phyloP scores from a whole-genome alignment of 164 flowering plant species.

The Berberis thunbergii region DNA sequence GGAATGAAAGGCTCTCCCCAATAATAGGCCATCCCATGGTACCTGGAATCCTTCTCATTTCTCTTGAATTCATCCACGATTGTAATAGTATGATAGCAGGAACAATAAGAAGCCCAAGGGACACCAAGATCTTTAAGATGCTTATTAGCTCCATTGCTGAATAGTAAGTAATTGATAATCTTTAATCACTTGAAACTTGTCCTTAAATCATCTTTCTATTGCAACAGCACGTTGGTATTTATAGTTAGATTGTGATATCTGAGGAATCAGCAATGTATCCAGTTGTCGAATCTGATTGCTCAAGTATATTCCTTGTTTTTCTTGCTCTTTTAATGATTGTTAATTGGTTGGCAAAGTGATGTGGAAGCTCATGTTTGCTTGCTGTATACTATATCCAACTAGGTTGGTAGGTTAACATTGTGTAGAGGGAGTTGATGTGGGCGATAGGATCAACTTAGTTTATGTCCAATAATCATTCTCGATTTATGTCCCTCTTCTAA shows the following conservation, averaged over 20 bases:
- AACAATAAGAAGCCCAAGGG: constrained; percentile 10
- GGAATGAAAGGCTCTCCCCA: constrained; percentile 51
- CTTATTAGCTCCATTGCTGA: constrained; percentile 18
- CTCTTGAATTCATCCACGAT: constrained; percentile 31
- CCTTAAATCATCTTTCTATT: not conserved
- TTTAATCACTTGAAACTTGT: no score
- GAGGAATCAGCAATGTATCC: not conserved
- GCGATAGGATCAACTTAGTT: no score
- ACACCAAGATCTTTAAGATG: constrained; percentile 8
- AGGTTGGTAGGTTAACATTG: no score
- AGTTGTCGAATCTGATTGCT: not conserved
- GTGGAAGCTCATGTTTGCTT: no score
- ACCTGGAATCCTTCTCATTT: constrained; percentile 44
- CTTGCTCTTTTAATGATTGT: not conserved
- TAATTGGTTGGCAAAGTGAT: no score
- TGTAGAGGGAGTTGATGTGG: no score
- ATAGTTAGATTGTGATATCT: no score
- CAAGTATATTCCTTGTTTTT: not conserved
- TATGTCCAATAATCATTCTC: no score
- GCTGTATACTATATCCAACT: no score
- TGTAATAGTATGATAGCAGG: constrained; percentile 14
- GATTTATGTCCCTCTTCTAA: no score
- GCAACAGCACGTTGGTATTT: no score
- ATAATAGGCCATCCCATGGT: constrained; percentile 57
- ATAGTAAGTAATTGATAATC: not conserved